Percentiles rank a stretch among this genome's conserved stretches.
These are phyloP conservation scores for Cicer cuneatum DNA, from an alignment of 306 rosid genomes.

Conservation along the genomic window DNA sequence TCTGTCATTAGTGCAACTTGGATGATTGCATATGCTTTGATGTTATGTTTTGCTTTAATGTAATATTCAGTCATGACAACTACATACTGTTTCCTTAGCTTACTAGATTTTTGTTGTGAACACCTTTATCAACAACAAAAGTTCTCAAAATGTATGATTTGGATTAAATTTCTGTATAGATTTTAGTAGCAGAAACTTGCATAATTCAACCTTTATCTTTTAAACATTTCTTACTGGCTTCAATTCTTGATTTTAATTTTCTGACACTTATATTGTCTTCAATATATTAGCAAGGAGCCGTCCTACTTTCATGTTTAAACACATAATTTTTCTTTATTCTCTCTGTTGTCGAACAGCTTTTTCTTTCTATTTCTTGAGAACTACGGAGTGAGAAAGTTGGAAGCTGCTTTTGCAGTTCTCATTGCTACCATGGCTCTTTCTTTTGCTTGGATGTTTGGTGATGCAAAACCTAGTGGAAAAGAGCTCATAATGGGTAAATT, in stretches of 20 bases:
- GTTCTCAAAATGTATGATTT: constrained; percentile 27
- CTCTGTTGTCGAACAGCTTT: constrained; percentile 64
- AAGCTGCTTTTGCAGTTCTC: constrained; percentile 85
- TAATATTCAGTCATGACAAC: not conserved
- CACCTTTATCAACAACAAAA: not conserved
- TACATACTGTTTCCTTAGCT: constrained; percentile 8
- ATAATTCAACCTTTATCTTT: not conserved
- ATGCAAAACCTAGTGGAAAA: constrained; percentile 71
- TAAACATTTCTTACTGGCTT: constrained; percentile 2
- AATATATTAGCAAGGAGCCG: constrained; percentile 13
- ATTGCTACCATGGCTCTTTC: constrained; percentile 80
- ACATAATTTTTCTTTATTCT: constrained; percentile 41
- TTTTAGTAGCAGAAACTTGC: constrained; percentile 5
- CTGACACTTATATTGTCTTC: not conserved
- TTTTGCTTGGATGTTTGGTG: constrained; percentile 93
- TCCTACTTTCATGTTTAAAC: constrained; percentile 19
- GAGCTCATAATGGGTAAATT: constrained; percentile 71
- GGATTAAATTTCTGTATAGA: not conserved
- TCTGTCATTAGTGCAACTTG: not conserved
- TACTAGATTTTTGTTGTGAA: not conserved
- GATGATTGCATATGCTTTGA: constrained; percentile 12
- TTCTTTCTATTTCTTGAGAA: constrained; percentile 82
- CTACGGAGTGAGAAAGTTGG: constrained; percentile 93
- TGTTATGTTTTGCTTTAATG: not conserved
- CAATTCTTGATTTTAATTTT: constrained; percentile 5